These are phyloP conservation scores for Trichoderma brevicompactum DNA, from an alignment of 2,329 filamentous ascomycete species.

Conservation along the genomic window DNA sequence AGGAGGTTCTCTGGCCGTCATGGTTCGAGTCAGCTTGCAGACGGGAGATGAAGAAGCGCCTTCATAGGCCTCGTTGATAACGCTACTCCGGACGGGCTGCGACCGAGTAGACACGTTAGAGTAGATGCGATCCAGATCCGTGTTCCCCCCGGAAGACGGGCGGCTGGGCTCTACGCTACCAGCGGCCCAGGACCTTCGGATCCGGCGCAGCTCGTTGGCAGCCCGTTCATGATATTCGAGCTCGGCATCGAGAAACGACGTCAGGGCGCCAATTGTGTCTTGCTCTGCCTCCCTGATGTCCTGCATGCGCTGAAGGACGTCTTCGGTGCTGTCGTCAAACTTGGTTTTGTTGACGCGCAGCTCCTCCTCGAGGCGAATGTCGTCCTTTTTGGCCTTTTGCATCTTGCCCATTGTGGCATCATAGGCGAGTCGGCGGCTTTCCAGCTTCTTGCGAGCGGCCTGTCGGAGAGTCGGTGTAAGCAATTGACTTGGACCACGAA, in stretches of 20 bases:
- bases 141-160: constrained; percentile 43
- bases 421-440: constrained; percentile 84
- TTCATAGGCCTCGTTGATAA: constrained; percentile 13
- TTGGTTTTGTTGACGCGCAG: constrained; percentile 89
- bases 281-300: constrained; percentile 92
- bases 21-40: constrained; percentile 38
- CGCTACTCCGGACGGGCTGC: constrained; percentile 14
- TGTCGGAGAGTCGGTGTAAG: constrained; percentile 25
- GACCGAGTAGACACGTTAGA: constrained; percentile 50
- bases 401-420: constrained; percentile 88
- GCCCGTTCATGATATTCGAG: constrained; percentile 90
- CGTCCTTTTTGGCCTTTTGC: constrained; percentile 91
- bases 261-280: constrained; percentile 80
- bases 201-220: constrained; percentile 73
- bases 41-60: constrained; percentile 45
- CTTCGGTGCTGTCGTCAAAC: constrained; percentile 93
- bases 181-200: constrained; percentile 52
- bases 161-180: constrained; percentile 31
- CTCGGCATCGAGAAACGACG: constrained; percentile 83
- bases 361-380: constrained; percentile 92
- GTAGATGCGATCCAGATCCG: constrained; percentile 22
- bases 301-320: constrained; percentile 89
- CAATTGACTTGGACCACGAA: background rate
- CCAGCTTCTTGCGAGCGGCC: constrained; percentile 90
- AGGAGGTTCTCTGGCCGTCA: constrained; percentile 20